Conservation (phyloP, 306 rosid species). For the Clitoria ternatea region DNA sequence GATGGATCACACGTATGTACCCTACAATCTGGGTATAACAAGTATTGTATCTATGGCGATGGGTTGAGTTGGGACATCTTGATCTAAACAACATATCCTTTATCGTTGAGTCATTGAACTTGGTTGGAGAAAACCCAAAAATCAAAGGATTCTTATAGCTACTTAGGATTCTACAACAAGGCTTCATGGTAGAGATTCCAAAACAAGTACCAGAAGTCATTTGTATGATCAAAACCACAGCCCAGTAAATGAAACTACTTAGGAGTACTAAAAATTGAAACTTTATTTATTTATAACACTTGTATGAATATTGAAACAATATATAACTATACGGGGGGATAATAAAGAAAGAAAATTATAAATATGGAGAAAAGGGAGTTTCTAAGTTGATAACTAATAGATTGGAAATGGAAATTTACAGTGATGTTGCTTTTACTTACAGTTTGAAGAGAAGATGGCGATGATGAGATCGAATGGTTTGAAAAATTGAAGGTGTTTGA, state of each 20-base stretch:
- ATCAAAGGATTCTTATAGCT: slow-evolving; percentile 42
- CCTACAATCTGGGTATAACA: slow-evolving; percentile 40
- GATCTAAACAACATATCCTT: slow-evolving; percentile 31
- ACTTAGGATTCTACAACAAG: slow-evolving; percentile 57
- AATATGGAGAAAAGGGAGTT: slow-evolving; percentile 13
- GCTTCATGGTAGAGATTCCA: slow-evolving; percentile 72
- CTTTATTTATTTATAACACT: slow-evolving; percentile 17
- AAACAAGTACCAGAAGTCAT: slow-evolving; percentile 57
- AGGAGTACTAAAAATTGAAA: background rate
- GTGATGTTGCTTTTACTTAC: slow-evolving; percentile 40
- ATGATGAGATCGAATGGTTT: slow-evolving; percentile 18
- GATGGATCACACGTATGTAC: slow-evolving; percentile 28
- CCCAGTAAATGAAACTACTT: slow-evolving; percentile 16
- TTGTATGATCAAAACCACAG: slow-evolving; percentile 30
- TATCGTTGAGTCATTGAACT: slow-evolving; percentile 24
- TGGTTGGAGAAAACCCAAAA: slow-evolving; percentile 43
- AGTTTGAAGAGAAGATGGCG: background rate
- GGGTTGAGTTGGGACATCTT: slow-evolving; percentile 5
- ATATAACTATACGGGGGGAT: background rate
- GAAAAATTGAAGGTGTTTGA: slow-evolving; percentile 15
- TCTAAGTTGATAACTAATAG: slow-evolving; percentile 11
- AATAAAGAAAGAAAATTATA: background rate
- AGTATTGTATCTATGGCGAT: slow-evolving; percentile 21
- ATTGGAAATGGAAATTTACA: background rate
- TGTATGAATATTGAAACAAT: background rate